A percentile compares a stretch with the other conserved stretches of the same genome.
phyloP scores from a whole-genome alignment of 75 land plant genomes.

The Cunninghamia lanceolata region DNA sequence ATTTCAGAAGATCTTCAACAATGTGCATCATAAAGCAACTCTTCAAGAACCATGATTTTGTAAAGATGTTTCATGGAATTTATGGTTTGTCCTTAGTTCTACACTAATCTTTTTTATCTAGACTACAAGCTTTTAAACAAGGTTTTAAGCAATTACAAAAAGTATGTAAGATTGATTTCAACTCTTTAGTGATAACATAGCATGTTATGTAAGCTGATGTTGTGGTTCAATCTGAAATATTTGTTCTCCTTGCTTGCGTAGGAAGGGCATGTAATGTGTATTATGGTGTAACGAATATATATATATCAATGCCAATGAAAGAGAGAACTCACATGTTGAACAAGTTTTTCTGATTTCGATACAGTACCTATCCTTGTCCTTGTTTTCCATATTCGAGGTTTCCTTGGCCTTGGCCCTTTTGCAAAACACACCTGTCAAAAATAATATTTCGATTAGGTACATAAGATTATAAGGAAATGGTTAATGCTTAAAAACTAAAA shows the following conservation, averaged over 20 bases:
- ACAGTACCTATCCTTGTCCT: slow-evolving; percentile 65
- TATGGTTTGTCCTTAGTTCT: neutral
- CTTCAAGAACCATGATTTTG: neutral
- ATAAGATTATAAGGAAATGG: neutral
- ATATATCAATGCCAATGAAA: neutral
- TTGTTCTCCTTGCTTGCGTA: neutral
- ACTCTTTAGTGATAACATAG: neutral
- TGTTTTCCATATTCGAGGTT: slow-evolving; percentile 87
- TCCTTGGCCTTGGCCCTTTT: slow-evolving; percentile 81
- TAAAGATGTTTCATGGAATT: neutral
- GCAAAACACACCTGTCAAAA: slow-evolving; percentile 54
- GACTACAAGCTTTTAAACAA: too few relatives aligned
- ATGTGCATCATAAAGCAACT: neutral
- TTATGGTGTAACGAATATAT: neutral
- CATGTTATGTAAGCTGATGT: neutral
- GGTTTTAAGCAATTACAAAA: neutral
- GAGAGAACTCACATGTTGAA: slow-evolving; percentile 59
- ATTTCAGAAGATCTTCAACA: neutral
- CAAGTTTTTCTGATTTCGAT: slow-evolving; percentile 77
- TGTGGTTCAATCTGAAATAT: neutral
- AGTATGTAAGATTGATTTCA: neutral
- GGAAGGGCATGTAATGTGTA: neutral
- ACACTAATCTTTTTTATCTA: too few relatives aligned
- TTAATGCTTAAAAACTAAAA: neutral
- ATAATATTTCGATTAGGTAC: neutral